These are phyloP conservation scores for Aspergillus persii DNA, from an alignment of 2,329 filamentous ascomycete species.

Conservation along the genomic window DNA sequence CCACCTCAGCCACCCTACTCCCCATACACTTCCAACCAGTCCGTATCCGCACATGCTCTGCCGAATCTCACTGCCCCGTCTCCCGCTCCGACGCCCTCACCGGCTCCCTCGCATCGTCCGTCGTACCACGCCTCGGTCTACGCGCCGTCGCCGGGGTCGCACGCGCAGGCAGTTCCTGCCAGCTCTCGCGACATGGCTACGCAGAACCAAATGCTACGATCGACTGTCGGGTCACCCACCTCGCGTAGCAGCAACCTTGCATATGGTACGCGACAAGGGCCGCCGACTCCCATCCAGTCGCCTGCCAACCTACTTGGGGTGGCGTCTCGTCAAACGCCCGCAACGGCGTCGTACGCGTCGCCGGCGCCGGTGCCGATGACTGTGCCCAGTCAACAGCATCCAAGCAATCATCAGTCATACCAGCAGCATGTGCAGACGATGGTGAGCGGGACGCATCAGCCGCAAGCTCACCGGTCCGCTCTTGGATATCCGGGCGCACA, in stretches of 20 bases:
- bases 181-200: constrained; percentile 31
- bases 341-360: constrained; percentile 26
- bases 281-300: constrained; percentile 31
- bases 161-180: constrained; percentile 21
- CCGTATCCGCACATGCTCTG: constrained; percentile 24
- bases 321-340: constrained; percentile 26
- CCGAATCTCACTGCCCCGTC: constrained; percentile 31
- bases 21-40: constrained; percentile 26
- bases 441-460: constrained; percentile 37
- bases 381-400: constrained; percentile 18
- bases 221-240: constrained; percentile 30
- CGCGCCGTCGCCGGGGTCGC: constrained; percentile 26
- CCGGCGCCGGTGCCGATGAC: constrained; percentile 23
- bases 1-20: constrained; percentile 30
- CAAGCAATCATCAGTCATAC: constrained; percentile 28
- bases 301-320: constrained; percentile 29
- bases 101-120: constrained; percentile 29
- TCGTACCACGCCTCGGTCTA: constrained; percentile 30
- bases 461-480: constrained; percentile 32
- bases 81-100: constrained; percentile 34
- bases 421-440: constrained; percentile 40
- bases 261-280: constrained; percentile 33
- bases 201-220: constrained; percentile 25
- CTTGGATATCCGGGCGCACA: constrained; percentile 28
- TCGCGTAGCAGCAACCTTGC: constrained; percentile 27